These are phyloP conservation scores for Cajanus cajan DNA, from an alignment of 306 rosid genomes.

Conservation along the genomic window DNA sequence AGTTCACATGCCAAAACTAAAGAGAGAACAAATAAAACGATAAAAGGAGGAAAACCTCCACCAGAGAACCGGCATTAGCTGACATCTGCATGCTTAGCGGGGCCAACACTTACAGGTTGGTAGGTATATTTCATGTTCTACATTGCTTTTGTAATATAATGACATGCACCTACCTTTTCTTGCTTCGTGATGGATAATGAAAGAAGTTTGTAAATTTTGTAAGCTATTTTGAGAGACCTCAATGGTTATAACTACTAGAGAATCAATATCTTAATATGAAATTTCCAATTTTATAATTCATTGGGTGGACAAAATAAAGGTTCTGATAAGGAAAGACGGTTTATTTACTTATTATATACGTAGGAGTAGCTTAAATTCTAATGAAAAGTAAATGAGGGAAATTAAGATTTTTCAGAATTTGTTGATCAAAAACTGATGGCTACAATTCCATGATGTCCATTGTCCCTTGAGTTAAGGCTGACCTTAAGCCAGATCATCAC, in stretches of 20 bases:
- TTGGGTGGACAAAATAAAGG: background rate
- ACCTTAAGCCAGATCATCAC: conserved; percentile 2
- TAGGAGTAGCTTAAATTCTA: background rate
- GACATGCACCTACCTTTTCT: background rate
- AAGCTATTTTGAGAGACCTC: background rate
- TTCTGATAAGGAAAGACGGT: background rate
- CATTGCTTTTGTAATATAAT: background rate
- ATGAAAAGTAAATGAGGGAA: background rate
- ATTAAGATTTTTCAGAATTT: background rate
- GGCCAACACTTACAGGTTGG: background rate
- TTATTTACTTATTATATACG: background rate
- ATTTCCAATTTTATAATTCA: background rate
- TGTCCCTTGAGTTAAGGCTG: conserved; percentile 20
- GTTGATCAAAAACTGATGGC: background rate
- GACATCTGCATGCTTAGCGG: conserved; percentile 5
- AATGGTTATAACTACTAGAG: background rate
- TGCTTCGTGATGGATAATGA: background rate
- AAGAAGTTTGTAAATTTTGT: background rate
- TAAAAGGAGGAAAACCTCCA: background rate
- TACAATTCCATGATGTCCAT: conserved; percentile 4
- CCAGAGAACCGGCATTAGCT: background rate
- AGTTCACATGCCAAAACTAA: conserved; percentile 18
- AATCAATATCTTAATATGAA: background rate
- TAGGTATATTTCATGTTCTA: background rate
- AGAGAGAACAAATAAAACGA: background rate